phyloP scores from a whole-genome alignment of 2,329 filamentous ascomycete genomes.

The Sarocladiaceae sp. region DNA sequence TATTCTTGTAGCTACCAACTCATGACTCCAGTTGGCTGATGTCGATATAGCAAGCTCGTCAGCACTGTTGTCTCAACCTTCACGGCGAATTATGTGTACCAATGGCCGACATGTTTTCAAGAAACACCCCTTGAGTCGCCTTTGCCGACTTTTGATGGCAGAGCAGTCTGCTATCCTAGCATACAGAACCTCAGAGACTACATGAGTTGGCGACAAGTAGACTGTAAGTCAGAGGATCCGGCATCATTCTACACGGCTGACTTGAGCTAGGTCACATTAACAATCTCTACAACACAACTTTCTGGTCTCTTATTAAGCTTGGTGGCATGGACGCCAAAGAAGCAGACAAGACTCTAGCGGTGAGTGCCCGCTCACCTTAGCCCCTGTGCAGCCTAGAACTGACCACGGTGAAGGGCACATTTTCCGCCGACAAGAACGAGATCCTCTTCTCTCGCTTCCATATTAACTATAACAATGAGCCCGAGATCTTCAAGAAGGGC shows the following conservation, averaged over 20 bases:
- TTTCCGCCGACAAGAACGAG: constrained; percentile 90
- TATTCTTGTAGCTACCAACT: too few species aligned
- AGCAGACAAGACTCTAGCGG: constrained; percentile 76
- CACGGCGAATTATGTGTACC: constrained; percentile 81
- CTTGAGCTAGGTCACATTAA: constrained; percentile 76
- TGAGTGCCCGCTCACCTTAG: constrained; percentile 29
- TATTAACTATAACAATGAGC: constrained; percentile 98
- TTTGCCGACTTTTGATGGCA: constrained; percentile 86
- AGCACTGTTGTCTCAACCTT: constrained; percentile 92
- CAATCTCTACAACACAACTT: constrained; percentile 96
- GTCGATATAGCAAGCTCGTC: constrained; percentile 90
- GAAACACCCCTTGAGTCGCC: constrained; percentile 66
- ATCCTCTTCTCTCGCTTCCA: constrained; percentile 84
- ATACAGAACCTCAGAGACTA: constrained; percentile 84
- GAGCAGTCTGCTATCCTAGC: constrained; percentile 85
- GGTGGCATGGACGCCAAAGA: constrained; percentile 72
- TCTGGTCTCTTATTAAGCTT: constrained; percentile 81
- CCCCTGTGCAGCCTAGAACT: not conserved
- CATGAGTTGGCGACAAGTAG: constrained; percentile 93
- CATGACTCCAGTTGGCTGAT: too few species aligned
- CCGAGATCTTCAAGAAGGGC: constrained; percentile 88
- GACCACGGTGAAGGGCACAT: constrained; percentile 58
- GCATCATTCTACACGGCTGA: not conserved
- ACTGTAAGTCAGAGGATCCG: constrained; percentile 59
- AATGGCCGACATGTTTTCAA: constrained; percentile 75